These are phyloP conservation scores for Apiospora phragmitis DNA, from an alignment of 2,329 filamentous ascomycete species.

Conservation along the genomic window DNA sequence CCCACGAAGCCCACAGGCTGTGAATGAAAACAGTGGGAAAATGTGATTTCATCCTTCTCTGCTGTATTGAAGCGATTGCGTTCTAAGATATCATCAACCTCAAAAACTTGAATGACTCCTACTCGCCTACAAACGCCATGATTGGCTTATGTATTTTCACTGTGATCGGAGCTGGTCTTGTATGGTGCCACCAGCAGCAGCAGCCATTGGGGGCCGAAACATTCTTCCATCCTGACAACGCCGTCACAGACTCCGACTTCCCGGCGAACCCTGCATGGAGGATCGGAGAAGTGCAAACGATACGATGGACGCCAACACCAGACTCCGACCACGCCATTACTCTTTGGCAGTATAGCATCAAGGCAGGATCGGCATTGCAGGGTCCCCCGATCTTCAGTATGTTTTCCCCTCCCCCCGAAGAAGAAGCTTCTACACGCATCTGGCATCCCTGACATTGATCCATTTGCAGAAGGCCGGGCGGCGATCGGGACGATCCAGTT, in stretches of 20 bases:
- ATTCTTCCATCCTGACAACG: background rate
- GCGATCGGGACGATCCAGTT: background rate
- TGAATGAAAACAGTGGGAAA: background rate
- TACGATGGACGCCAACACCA: background rate
- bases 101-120: background rate
- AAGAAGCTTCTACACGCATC: background rate
- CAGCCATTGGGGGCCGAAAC: background rate
- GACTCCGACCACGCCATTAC: background rate
- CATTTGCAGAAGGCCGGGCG: background rate
- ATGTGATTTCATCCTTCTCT: background rate
- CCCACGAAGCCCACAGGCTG: background rate
- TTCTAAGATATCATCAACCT: background rate
- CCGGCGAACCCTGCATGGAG: background rate
- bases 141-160: background rate
- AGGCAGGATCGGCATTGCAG: background rate
- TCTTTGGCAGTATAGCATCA: background rate
- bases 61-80: background rate
- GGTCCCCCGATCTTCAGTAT: constrained; percentile 6
- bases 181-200: background rate
- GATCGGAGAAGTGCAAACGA: background rate
- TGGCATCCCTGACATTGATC: background rate
- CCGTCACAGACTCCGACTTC: background rate
- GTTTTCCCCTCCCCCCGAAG: background rate
- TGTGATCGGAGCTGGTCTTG: background rate
- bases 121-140: background rate